Base-by-base conservation (phyloP, 306 rosid species). In the Cucumis sativus region DNA sequence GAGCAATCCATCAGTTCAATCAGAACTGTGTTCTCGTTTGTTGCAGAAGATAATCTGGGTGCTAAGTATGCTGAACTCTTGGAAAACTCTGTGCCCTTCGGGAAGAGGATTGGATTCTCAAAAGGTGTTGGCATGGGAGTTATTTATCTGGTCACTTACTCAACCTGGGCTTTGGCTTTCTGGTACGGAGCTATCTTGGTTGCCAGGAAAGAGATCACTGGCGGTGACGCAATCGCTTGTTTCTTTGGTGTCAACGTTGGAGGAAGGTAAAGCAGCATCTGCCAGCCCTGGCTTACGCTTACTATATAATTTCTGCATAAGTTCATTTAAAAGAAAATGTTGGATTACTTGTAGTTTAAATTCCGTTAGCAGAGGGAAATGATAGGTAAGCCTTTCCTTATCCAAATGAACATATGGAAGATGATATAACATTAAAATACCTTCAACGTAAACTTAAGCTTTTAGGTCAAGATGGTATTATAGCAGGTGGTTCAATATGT, bases 101-200 rank as follows among this genome's bases (percentile, higher is more conserved):
- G 98, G 21, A 88, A 81, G 74, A 92, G 74, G 83, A 28, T 90
- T 75, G 96, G 98, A 21, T 94, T 94, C 83, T 90, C 96, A 8
- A 92, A 92, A 74, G 97, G 97, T 82, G 92, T 83, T 28, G 98
- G 98, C 45, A 82, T 91, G 78, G 98, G 98, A 37, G 81, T 92
- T 56, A 94, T 92, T 47, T 92, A 92, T 82, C 78, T 94, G 61
- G 93, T 94, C 66, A 84, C 93, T 23, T 94, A 92, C 82, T 84
- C 97, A 74, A 94, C 95, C 30, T 90, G 97, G 96, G 98, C 98
- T 4, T 85, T 92, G 85, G 97, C 96, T 76, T 94, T 94, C 81
- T 94, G 93, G 96, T 94, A 91, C 73, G 95, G 97, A 39, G 78
- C 87, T 55, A 57, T 88, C 75, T 85, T 94, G 83, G 89, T 92